Percentiles rank a stretch among this genome's conserved stretches.
Conservation (phyloP, 1,139 yeast species). For the Saccharomycopsis hybrid region DNA sequence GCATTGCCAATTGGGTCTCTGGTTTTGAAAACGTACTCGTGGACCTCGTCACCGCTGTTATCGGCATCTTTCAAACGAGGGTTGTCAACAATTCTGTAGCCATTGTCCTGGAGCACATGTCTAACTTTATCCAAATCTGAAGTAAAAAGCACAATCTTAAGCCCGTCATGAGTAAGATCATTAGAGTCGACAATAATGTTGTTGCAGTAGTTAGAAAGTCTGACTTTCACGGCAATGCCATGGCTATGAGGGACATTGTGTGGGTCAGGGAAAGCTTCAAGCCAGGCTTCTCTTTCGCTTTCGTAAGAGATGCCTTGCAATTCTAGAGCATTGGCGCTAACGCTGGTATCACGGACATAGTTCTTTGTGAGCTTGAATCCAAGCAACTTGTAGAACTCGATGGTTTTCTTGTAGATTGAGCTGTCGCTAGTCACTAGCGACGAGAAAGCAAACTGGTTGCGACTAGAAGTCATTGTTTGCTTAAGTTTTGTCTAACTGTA, state of each 20-base stretch:
- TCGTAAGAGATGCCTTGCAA: constrained; percentile 52
- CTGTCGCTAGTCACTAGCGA: constrained; percentile 54
- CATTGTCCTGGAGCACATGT: constrained; percentile 30
- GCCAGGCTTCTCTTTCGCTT: constrained; percentile 63
- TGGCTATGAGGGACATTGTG: constrained; percentile 35
- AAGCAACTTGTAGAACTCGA: constrained; percentile 46
- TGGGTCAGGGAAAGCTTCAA: constrained; percentile 62
- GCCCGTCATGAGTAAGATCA: constrained; percentile 29
- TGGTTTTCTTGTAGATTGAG: constrained; percentile 39
- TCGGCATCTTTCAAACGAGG: too few species aligned
- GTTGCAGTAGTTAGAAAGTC: constrained; percentile 42
- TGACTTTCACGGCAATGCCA: constrained; percentile 54
- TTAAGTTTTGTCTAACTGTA: too few species aligned
- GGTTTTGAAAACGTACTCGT: constrained; percentile 29
- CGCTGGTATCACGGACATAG: constrained; percentile 45
- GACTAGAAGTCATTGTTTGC: too few species aligned
- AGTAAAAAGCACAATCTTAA: constrained; percentile 37
- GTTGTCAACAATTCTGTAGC: constrained; percentile 25
- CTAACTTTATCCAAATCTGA: constrained; percentile 39
- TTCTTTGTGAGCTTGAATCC: constrained; percentile 56
- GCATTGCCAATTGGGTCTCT: constrained; percentile 55
- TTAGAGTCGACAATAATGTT: constrained; percentile 29
- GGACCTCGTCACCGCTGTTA: too few species aligned
- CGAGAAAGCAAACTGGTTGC: constrained; percentile 35
- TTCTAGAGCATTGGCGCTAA: constrained; percentile 29